A percentile compares a stretch with the other conserved stretches of the same genome.
Conservation (phyloP, 257 asterid genomes). For the Ballota nigra region DNA sequence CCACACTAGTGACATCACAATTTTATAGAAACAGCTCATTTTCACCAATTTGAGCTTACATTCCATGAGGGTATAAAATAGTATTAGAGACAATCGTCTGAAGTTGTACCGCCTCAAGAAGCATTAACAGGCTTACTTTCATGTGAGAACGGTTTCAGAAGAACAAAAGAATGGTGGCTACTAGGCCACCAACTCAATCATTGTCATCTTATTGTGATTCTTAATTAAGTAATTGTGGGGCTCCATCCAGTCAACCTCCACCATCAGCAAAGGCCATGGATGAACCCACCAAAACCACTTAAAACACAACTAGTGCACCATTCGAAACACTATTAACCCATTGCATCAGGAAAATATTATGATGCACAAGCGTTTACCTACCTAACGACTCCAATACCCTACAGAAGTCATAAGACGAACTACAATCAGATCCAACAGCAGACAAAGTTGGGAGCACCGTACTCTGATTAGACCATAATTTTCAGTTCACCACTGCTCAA, state of each 20-base stretch:
- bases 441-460: neutral
- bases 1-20: neutral
- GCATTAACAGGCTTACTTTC: neutral
- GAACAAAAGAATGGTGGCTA: neutral
- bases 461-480: neutral
- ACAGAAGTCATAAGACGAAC: neutral
- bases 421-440: neutral
- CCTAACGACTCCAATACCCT: neutral
- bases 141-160: neutral
- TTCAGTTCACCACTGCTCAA: neutral
- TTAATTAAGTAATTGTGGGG: neutral
- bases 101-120: neutral
- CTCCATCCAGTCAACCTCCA: neutral
- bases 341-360: slow-evolving; percentile 1
- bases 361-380: neutral
- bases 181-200: neutral
- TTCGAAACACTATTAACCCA: neutral
- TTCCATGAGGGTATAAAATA: neutral
- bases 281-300: neutral
- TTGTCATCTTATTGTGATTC: neutral
- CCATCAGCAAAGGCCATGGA: neutral
- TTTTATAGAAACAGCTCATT: neutral
- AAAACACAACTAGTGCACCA: neutral
- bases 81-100: neutral
- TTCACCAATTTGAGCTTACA: neutral